Evolutionary conservation across 805 yeast genomes (phyloP), one percentile per base, ranked within the genome.

Genomic region (Suhomyces xylopsoci): DNA sequence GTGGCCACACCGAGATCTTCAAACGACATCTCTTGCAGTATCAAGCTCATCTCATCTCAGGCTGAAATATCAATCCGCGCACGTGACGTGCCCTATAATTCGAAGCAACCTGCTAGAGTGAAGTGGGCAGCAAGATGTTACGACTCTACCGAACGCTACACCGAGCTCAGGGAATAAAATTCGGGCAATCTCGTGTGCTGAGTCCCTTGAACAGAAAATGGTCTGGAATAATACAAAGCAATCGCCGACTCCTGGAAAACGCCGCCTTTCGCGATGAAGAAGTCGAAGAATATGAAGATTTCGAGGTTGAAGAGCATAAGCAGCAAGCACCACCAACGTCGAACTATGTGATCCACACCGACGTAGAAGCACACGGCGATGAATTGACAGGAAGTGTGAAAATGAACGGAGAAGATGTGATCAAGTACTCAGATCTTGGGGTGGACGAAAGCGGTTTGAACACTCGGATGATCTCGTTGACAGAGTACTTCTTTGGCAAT

Each of bases 1-100:
- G 81, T 83, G 25, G 97, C 81, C 8, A 90, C 81, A 0, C 97
- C 98, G 17, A 94, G 62, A 8, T 76, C 73, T 48, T 76, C 74
- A 62, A 90, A 90, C 8, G 72, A 58, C 77, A 72, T 70, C 45
- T 5, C 22, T 15, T 20, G 42, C 42, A 40, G 25, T 17, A 12
- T 40, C 22, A 19, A 19, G 24, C 43, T 42, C 30, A n/a, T 17
- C 26, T 42, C 45, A 42, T 20, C 30, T 42, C 30, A 24, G 3
- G 42, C 14, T 10, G 14, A 20, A 22, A 42, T 42, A 24, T 42
- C 7, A 6, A 20, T 14, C 4, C 3, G 30, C 45, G 19, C 42
- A 38, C 42, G 42, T 38, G 42, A 38, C n/a, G 14, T 8, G 42
- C 6, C n/a, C 24, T 38, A 17, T 17, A 38, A 19, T 19, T 12